These are phyloP conservation scores for Alloteropsis semialata DNA, from an alignment of 176 grass and related monocot species.

Conservation along the genomic window DNA sequence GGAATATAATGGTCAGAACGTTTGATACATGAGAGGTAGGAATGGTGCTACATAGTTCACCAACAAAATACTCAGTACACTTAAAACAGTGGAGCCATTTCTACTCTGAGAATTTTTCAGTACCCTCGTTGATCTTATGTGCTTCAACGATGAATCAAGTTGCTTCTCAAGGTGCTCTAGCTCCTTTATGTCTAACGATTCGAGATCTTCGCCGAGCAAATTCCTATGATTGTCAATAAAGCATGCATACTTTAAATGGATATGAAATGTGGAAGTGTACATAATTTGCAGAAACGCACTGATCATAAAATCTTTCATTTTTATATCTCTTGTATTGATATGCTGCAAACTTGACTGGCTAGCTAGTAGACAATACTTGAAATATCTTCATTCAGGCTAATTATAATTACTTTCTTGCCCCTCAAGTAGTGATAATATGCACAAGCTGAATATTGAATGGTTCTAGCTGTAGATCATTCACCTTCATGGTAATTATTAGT, in stretches of 20 bases:
- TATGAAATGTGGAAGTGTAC: background rate
- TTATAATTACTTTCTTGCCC: background rate
- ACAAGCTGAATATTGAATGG: background rate
- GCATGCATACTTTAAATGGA: background rate
- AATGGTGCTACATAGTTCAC: background rate
- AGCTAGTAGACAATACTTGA: background rate
- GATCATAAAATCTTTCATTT: background rate
- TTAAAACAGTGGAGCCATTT: background rate
- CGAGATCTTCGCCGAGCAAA: conserved; percentile 88
- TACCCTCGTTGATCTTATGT: conserved; percentile 93
- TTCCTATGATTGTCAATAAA: conserved; percentile 52
- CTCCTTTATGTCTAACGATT: conserved; percentile 54
- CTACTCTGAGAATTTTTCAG: background rate
- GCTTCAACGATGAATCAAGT: conserved; percentile 85
- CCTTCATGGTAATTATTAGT: background rate
- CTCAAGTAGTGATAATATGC: background rate
- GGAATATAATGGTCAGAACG: background rate
- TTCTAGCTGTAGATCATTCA: background rate
- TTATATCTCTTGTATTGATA: background rate
- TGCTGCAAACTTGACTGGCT: background rate
- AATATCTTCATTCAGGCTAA: background rate
- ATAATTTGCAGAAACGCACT: background rate
- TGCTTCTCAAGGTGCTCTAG: conserved; percentile 85
- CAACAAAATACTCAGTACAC: background rate
- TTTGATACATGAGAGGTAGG: background rate